Percentiles rank a stretch among this genome's conserved stretches.
phyloP scores from a whole-genome alignment of 83 land plant genomes.

The Picea abies region DNA sequence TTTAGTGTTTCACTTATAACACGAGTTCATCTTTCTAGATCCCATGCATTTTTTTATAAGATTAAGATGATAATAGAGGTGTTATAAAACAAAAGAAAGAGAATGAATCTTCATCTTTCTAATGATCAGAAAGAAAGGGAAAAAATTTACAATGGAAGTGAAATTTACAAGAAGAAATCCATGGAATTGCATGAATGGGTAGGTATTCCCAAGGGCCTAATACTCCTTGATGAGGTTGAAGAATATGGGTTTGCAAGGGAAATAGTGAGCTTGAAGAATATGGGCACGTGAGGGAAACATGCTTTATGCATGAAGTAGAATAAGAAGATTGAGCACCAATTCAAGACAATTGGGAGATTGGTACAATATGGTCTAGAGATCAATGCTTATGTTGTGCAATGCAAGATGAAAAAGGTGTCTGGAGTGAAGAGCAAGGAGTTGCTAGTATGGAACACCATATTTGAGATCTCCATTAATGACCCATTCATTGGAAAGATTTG shows the following conservation, averaged over 20 bases:
- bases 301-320: conserved; percentile 70
- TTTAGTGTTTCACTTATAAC: too few species aligned
- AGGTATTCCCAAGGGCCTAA: conserved; percentile 65
- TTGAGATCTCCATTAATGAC: conserved; percentile 47
- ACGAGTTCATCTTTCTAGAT: too few species aligned
- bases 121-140: conserved; percentile 28
- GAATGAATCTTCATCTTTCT: too few species aligned
- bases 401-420: conserved; percentile 55
- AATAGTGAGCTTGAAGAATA: conserved; percentile 44
- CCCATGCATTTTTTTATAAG: too few species aligned
- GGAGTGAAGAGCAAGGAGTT: conserved; percentile 83
- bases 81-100: too few species aligned
- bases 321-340: conserved; percentile 57
- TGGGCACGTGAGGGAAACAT: conserved; percentile 18
- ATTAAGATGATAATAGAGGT: too few species aligned
- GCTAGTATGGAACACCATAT: conserved; percentile 55
- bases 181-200: conserved; percentile 35
- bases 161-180: conserved; percentile 37
- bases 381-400: conserved; percentile 48
- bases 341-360: conserved; percentile 47
- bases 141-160: conserved; percentile 42
- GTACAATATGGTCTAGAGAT: conserved; percentile 50
- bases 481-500: conserved; percentile 22
- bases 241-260: conserved; percentile 37
- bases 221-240: conserved; percentile 61